phyloP scores from a whole-genome alignment of 1,284 basidiomycete genomes.

The Thelephora terrestris region DNA sequence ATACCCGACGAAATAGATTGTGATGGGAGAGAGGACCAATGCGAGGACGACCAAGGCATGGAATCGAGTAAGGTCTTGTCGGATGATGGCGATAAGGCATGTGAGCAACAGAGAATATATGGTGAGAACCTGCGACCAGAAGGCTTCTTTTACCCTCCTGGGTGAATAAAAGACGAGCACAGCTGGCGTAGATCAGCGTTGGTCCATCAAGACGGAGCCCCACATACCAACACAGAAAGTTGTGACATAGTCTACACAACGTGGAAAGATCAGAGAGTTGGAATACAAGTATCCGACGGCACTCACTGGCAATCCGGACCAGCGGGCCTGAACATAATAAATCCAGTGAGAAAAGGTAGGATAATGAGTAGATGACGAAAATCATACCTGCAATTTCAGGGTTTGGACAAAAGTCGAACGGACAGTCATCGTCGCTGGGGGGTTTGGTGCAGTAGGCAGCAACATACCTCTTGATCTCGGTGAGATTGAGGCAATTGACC shows the following conservation, averaged over 20 bases:
- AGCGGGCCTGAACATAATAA: not conserved
- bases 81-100: not conserved
- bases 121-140: conserved; percentile 4
- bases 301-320: not conserved
- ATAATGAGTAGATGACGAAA: not conserved
- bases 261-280: not conserved
- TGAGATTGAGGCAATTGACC: conserved; percentile 3
- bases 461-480: conserved; percentile 2
- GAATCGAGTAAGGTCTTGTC: not conserved
- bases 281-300: not conserved
- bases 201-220: too few relatives aligned
- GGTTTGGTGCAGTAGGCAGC: conserved; percentile 9
- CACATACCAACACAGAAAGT: conserved; percentile 9
- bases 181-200: not conserved
- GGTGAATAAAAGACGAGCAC: conserved; percentile 5
- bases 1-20: too few relatives aligned
- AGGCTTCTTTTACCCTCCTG: not conserved
- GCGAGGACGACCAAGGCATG: too few relatives aligned
- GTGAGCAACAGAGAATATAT: conserved; percentile 5
- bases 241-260: conserved; percentile 8
- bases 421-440: conserved; percentile 7
- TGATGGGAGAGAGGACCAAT: too few relatives aligned
- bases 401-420: conserved; percentile 9
- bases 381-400: conserved; percentile 8
- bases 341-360: not conserved